Evolutionary conservation across 192 early-diverging fungal genomes (phyloP).

Genomic region (Gryganskiella cystojenkinii): DNA sequence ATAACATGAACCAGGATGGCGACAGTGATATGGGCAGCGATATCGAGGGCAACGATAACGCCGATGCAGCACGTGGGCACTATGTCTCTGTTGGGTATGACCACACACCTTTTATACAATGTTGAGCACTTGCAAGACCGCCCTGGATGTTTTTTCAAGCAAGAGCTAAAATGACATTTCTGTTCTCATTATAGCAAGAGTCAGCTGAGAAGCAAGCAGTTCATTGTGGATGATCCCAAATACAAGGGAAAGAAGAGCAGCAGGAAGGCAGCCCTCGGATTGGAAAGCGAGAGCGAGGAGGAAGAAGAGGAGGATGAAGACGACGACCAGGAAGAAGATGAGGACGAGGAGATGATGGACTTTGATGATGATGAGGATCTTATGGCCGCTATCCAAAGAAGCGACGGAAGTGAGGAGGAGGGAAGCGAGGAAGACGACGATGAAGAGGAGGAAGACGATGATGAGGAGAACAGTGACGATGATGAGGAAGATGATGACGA

Average conservation of each 20-base stretch:
- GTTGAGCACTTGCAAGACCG: not conserved
- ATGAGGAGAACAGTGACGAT: constrained; percentile 52
- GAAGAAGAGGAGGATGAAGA: constrained; percentile 48
- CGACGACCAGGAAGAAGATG: constrained; percentile 54
- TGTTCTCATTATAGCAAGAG: constrained; percentile 61
- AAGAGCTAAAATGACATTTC: not conserved
- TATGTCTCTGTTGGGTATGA: constrained; percentile 74
- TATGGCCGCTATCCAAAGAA: constrained; percentile 55
- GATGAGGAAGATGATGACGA: constrained; percentile 49
- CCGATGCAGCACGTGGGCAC: constrained; percentile 68
- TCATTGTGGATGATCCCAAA: constrained; percentile 76
- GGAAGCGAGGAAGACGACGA: constrained; percentile 42
- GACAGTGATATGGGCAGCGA: constrained; percentile 62
- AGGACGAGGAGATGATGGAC: constrained; percentile 41
- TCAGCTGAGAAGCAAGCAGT: constrained; percentile 64
- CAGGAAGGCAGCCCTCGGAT: constrained; percentile 70
- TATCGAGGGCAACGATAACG: constrained; percentile 57
- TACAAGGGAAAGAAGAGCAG: constrained; percentile 75
- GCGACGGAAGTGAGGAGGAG: constrained; percentile 36
- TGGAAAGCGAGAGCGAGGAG: constrained; percentile 57
- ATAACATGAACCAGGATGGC: constrained; percentile 60
- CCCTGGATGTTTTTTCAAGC: too few species aligned
- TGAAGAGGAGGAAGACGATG: constrained; percentile 36
- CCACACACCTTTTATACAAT: not conserved
- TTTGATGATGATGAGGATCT: constrained; percentile 61